Evolutionary conservation across 495 filamentous ascomycete species (phyloP).

Genomic region (Penicillium canariense): DNA sequence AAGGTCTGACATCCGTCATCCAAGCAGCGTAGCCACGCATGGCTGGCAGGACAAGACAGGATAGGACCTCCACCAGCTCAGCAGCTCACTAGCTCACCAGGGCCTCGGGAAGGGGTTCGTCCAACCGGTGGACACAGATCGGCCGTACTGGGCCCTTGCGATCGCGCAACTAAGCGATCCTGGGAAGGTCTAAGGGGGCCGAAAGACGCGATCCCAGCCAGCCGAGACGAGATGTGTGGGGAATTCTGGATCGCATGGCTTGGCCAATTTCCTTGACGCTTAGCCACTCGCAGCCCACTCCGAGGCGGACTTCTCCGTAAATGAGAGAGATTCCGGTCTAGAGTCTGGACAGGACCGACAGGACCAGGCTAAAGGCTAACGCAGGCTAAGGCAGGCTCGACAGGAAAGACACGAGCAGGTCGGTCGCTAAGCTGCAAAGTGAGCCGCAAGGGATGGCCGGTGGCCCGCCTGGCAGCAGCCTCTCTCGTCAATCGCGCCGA

Average conservation of each 20-base stretch:
- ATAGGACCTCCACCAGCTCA: not conserved
- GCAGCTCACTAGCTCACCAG: not conserved
- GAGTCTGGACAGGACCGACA: conserved; percentile 14
- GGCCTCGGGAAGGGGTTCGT: conserved; percentile 17
- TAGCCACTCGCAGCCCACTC: conserved; percentile 7
- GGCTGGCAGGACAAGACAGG: not conserved
- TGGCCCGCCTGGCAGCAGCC: conserved; percentile 9
- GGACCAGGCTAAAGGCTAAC: conserved; percentile 15
- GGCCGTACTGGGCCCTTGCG: conserved; percentile 23
- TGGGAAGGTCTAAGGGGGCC: conserved; percentile 17
- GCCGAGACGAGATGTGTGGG: conserved; percentile 28
- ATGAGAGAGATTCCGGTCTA: not conserved
- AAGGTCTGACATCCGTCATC: not conserved
- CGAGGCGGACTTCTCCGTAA: conserved; percentile 22
- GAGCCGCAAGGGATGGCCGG: conserved; percentile 30
- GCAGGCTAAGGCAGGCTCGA: conserved; percentile 8
- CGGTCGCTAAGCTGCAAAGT: conserved; percentile 24
- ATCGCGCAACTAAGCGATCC: conserved; percentile 27
- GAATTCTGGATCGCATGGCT: conserved; percentile 24
- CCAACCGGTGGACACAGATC: conserved; percentile 30
- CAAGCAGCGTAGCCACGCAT: not conserved
- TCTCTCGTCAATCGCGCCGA: not conserved
- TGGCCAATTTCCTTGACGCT: conserved; percentile 8
- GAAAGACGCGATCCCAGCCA: conserved; percentile 26
- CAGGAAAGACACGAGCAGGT: conserved; percentile 17